Evolutionary conservation across 2,329 filamentous ascomycete species (phyloP), one percentile per base, ranked within the genome.

Genomic region (Diplodia seriata): DNA sequence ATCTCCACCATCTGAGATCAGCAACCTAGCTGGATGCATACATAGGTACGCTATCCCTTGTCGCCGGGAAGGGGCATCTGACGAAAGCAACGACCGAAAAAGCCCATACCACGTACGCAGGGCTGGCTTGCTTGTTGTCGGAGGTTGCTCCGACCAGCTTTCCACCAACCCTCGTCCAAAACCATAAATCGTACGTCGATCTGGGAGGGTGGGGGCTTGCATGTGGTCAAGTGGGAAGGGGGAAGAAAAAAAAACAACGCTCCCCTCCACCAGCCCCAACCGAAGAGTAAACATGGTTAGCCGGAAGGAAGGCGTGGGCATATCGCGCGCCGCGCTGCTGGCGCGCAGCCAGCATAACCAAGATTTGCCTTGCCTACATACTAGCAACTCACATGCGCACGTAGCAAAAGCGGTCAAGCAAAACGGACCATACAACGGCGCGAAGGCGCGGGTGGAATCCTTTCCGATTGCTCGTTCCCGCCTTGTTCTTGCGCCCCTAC

Each of bases 381-480:
- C 11, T 3, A 36, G 11, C 8, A 36, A 3, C 33, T 3, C 33
- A 33, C 33, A 36, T 36, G 11, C 33, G 33, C 33, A 36, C 33
- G 33, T 36, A 36, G 3, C 33, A 36, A 36, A 36, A 36, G 33
- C 40, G 40, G 40, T 47, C 40, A 47, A 47, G 40, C 40, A n/a
- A 18, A 18, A 9, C 40, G 18, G 40, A 26, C 23, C 23, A 47
- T n/a, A 47, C 7, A 47, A 47, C 40, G 40, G 40, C 40, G 40
- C 40, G 40, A 47, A 47, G 33, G 33, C 40, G 40, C 40, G 40
- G 40, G 40, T 47, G 40, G 40, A 47, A 47, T 47, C 40, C 40
- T 47, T 47, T 47, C 40, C 40, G 40, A n/a, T n/a, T 47, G 40
- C 40, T 47, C 40, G 40, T 47, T 47, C 40, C 40, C 40, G 40